These are phyloP conservation scores for Taiwanofungus camphoratus DNA, from an alignment of 1,284 basidiomycete genomes.

Conservation along the genomic window DNA sequence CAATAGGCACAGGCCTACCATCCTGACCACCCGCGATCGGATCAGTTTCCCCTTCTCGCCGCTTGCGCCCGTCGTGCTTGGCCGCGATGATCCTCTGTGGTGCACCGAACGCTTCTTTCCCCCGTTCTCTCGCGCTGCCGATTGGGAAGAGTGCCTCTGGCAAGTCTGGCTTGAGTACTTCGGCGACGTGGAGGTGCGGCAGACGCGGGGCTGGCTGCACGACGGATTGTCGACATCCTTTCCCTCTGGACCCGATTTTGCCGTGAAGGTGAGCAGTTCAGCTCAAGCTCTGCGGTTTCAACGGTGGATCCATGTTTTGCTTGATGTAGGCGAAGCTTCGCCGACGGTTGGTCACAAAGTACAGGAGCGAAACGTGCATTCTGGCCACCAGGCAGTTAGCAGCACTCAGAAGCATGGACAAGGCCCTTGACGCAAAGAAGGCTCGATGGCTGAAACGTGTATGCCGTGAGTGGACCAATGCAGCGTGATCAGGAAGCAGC, in stretches of 20 bases:
- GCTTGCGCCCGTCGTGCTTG: conserved; percentile 43
- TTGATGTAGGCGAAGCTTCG: conserved; percentile 34
- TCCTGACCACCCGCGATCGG: conserved; percentile 26
- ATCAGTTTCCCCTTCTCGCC: conserved; percentile 31
- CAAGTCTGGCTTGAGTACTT: conserved; percentile 53
- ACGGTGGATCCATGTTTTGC: too few relatives aligned
- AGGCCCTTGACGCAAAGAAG: conserved; percentile 23
- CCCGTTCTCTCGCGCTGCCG: conserved; percentile 37
- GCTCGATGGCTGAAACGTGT: conserved; percentile 28
- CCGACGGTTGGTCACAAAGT: conserved; percentile 40
- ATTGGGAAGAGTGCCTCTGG: conserved; percentile 70
- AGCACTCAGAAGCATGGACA: conserved; percentile 23
- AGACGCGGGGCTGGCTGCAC: conserved; percentile 21
- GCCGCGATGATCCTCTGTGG: conserved; percentile 49
- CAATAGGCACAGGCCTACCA: conserved; percentile 14
- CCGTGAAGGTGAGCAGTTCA: conserved; percentile 11
- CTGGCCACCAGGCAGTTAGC: conserved; percentile 40
- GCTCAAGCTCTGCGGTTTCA: too few relatives aligned
- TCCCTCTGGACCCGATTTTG: conserved; percentile 1
- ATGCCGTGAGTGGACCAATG: conserved; percentile 24
- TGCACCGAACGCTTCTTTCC: conserved; percentile 56
- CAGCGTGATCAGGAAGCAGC: neutral
- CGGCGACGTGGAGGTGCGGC: conserved; percentile 31
- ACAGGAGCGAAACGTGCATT: conserved; percentile 50
- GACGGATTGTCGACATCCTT: conserved; percentile 5